phyloP scores from a whole-genome alignment of 2,329 filamentous ascomycete genomes.

The Cercospora sp. region DNA sequence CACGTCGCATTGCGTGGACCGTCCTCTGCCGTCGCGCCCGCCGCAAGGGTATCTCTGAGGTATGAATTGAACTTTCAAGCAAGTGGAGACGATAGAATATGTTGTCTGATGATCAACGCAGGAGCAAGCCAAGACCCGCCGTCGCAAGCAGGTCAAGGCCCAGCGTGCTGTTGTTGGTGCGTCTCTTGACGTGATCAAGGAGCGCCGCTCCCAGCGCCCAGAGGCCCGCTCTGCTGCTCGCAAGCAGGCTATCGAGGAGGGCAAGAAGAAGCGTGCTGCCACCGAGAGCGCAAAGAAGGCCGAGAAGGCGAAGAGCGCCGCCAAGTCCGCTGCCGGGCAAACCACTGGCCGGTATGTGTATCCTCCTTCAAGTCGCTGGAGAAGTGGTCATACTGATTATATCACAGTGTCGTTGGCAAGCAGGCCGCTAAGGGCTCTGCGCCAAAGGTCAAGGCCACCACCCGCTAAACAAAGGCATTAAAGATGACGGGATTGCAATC shows the following conservation, averaged over 20 bases:
- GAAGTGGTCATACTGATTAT: background rate
- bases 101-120: conserved; percentile 48
- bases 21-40: conserved; percentile 97
- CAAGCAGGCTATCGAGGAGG: conserved; percentile 87
- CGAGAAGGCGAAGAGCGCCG: conserved; percentile 95
- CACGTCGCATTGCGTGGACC: conserved; percentile 98
- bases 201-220: conserved; percentile 90
- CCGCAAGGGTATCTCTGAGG: conserved; percentile 99
- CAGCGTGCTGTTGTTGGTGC: conserved; percentile 99
- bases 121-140: conserved; percentile 99
- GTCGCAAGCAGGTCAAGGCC: conserved; percentile 95
- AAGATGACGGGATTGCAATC: conserved; percentile 5
- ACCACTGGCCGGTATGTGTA: conserved; percentile 55
- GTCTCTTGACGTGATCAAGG: conserved; percentile 99
- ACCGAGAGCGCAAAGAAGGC: conserved; percentile 93
- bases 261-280: conserved; percentile 96
- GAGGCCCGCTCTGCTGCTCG: conserved; percentile 94
- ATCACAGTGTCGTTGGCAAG: conserved; percentile 75
- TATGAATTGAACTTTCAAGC: conserved; percentile 53
- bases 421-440: conserved; percentile 91
- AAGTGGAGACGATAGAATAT: background rate
- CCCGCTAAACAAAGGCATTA: conserved; percentile 63
- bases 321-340: conserved; percentile 76
- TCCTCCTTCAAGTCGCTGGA: background rate
- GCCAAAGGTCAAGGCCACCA: conserved; percentile 80